Evolutionary conservation across 1,284 basidiomycete species (phyloP), one percentile per base, ranked within the genome.

Genomic region (Malassezia sympodialis): DNA sequence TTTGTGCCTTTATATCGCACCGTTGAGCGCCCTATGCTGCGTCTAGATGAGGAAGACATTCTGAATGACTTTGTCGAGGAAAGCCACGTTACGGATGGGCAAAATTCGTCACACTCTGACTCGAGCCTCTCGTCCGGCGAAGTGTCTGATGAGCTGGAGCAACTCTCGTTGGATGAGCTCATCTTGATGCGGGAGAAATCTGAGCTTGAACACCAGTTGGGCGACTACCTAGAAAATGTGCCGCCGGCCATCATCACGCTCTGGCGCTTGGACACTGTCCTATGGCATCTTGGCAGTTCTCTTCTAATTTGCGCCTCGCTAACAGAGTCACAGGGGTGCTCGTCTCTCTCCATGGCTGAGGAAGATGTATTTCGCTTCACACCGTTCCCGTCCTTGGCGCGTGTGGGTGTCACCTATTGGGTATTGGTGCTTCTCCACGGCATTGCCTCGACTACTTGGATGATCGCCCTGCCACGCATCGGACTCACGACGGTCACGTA

Each of bases 231-330:
- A 8, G 62, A 67, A 6, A 61, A 62, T 28, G 60, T 69, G 14
- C 60, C 66, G 2, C 60, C 67, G 0, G 66, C 65, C 0, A 58
- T 68, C 28, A 63, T 65, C 34, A 56, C 65, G 8, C 53, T 72
- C 17, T 72, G 69, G 69, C 57, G 67, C 10, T 53, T 72, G 30
- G 69, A 72, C 41, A 65, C 65, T 12, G 62, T 68, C 42, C 56
- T 72, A 23, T 72, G 69, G 69, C 66, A 68, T 39, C 24, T 72
- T 7, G 69, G 65, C 11, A 62, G 60, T 31, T 61, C 58, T 35
- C 51, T 72, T 3, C 57, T 72, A n/a, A 37, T 68, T 2, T 62
- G 63, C 1, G 59, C 67, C 7, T 65, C 67, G 0, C 58, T 72
- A 12, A 65, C 66, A 10, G 57, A 62, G 5, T 63, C 66, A 3